Evolutionary conservation across 352 stramenopile species (phyloP), one percentile per base, ranked within the genome.

Genomic region (Phytophthora constricta): DNA sequence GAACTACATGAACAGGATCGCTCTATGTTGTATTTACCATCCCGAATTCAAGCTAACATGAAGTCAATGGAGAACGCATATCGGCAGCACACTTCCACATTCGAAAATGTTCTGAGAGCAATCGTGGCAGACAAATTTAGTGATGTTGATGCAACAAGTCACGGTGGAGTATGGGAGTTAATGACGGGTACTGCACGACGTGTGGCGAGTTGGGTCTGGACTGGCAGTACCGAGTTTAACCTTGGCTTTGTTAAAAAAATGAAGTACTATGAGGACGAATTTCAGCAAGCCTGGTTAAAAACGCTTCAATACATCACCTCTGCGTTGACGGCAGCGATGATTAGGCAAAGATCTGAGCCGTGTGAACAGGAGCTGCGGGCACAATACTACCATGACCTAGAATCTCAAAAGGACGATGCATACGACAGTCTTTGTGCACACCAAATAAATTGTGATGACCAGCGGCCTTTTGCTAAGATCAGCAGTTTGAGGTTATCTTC

Each of bases 41-140:
- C 61, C 3, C 56, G 62, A 2, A 46, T 75, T 20, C 67, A 75
- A 64, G 3, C 17, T 0, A 25, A 72, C 7, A 67, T 74, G 67
- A 43, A 60, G 16, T 0, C 26, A 9, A 11, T 74, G 20, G 8
- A 56, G 13, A n/a, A 19, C 1, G 27, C 42, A 5, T 55, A 51
- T 9, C 22, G 43, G 52, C 3, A 16, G n/a, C 1, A 60, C n/a
- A 19, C 0, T 3, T 19, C 26, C 2, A 42, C 19, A 16, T 70
- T 74, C 37, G 31, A 62, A 5, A 47, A 55, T 1, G 5, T 48
- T 2, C 25, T 74, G 1, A 16, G 31, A 1, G 11, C 1, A 2
- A 13, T 71, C 54, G 31, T 57, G 10, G 17, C 3, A 9, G 43
- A 34, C 19, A 42, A 51, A 0, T 27, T 19, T 13, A 13, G 63